phyloP scores from a whole-genome alignment of 345 rosid genomes.

The Melaleuca quinquenervia region DNA sequence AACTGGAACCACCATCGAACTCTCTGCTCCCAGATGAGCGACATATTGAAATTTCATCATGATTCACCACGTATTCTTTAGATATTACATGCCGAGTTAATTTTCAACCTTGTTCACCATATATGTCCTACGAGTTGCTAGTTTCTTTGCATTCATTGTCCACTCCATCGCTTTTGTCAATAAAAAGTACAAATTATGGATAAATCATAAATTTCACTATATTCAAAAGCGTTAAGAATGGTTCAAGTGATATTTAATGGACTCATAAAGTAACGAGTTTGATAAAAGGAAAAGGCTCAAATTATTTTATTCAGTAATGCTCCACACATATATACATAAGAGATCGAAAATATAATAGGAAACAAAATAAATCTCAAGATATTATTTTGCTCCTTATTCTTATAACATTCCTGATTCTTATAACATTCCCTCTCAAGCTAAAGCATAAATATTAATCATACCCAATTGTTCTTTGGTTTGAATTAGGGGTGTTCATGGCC shows the following conservation, averaged over 20 bases:
- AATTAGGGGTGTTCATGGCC: no score
- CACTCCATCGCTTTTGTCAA: background rate
- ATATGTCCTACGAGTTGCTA: background rate
- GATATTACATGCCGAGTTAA: background rate
- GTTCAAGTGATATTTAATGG: background rate
- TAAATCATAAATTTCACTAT: background rate
- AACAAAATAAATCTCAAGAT: no score
- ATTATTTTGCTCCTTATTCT: no score
- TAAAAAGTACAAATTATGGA: background rate
- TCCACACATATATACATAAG: no score
- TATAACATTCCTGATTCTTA: no score
- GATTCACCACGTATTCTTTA: rapidly evolving
- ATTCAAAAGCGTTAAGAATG: background rate
- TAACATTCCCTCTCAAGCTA: no score
- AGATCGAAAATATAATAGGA: no score
- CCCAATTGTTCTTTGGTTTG: no score
- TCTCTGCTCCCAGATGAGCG: rapidly evolving
- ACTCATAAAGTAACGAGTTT: background rate
- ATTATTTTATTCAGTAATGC: no score
- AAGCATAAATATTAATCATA: no score
- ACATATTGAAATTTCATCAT: background rate
- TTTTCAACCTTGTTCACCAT: background rate
- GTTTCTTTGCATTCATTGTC: background rate
- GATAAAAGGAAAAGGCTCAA: no score
- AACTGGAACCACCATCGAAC: no score